Conservation (phyloP, 768 basidiomycete genomes). For the Coprinopsis sp. region DNA sequence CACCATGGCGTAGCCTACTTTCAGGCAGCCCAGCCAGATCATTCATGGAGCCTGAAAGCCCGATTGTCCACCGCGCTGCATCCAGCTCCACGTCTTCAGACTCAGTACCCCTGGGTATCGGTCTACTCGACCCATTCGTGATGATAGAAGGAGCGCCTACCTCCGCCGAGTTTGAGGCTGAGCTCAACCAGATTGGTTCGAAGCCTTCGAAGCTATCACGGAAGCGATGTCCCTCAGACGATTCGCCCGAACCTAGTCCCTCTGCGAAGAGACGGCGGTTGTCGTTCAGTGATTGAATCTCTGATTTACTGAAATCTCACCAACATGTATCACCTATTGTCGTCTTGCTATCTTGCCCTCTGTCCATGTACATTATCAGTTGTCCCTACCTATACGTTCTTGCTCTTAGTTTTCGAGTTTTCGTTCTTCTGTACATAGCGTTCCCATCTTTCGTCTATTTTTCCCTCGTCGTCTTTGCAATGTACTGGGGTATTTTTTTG, state of each 20-base stretch:
- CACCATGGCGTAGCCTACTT: constrained; percentile 44
- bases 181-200: constrained; percentile 21
- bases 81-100: too few species aligned
- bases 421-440: neutral
- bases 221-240: neutral
- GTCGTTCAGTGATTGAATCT: constrained; percentile 17
- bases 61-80: constrained; percentile 42
- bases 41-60: constrained; percentile 44
- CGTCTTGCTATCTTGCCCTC: constrained; percentile 1
- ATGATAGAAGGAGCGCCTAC: constrained; percentile 32
- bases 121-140: constrained; percentile 52
- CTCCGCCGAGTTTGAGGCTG: constrained; percentile 27
- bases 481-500: neutral
- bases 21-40: constrained; percentile 28
- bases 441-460: neutral
- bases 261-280: constrained; percentile 50
- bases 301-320: constrained; percentile 3
- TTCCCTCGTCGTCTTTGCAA: neutral
- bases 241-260: constrained; percentile 26
- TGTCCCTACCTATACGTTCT: too few species aligned
- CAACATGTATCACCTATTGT: constrained; percentile 1
- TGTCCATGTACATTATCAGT: constrained; percentile 2
- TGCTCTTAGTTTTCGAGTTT: neutral
- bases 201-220: constrained; percentile 8
- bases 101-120: constrained; percentile 40